phyloP scores from a whole-genome alignment of 1,284 basidiomycete genomes.

The Tylopilus orsonianus region DNA sequence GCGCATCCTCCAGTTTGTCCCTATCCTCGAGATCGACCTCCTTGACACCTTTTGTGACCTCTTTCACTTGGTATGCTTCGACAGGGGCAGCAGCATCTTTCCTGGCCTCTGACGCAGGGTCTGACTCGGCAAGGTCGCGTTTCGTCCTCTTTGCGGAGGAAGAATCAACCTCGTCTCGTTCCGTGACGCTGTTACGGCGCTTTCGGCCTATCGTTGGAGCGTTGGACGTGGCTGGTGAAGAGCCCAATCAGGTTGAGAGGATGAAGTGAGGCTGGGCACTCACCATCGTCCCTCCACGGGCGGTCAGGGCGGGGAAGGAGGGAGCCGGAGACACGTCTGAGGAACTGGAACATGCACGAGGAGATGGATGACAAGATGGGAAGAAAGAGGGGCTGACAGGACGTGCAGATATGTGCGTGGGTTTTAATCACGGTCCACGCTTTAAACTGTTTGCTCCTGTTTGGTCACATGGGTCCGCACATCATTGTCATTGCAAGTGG shows the following conservation, averaged over 20 bases:
- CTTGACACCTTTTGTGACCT: constrained; percentile 68
- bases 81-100: constrained; percentile 16
- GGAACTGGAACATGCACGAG: constrained; percentile 61
- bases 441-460: constrained; percentile 22
- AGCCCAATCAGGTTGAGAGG: constrained; percentile 16
- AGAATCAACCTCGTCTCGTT: constrained; percentile 45
- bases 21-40: constrained; percentile 60
- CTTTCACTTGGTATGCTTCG: constrained; percentile 57
- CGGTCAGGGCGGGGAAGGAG: constrained; percentile 68
- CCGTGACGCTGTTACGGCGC: constrained; percentile 57
- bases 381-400: constrained; percentile 3
- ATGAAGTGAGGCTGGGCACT: constrained; percentile 30
- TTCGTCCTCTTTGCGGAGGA: constrained; percentile 45
- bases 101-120: constrained; percentile 19
- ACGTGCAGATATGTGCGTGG: constrained; percentile 11
- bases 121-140: constrained; percentile 31
- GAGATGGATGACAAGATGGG: background rate
- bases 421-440: background rate
- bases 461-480: constrained; percentile 13
- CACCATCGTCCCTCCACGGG: constrained; percentile 74
- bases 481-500: no score
- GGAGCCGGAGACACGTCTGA: constrained; percentile 70
- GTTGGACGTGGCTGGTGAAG: constrained; percentile 61
- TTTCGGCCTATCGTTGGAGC: constrained; percentile 68
- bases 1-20: constrained; percentile 19